A percentile compares a stretch with the other conserved stretches of the same genome.
phyloP scores from a whole-genome alignment of 768 basidiomycete species.

The Pleurotus giganteus region DNA sequence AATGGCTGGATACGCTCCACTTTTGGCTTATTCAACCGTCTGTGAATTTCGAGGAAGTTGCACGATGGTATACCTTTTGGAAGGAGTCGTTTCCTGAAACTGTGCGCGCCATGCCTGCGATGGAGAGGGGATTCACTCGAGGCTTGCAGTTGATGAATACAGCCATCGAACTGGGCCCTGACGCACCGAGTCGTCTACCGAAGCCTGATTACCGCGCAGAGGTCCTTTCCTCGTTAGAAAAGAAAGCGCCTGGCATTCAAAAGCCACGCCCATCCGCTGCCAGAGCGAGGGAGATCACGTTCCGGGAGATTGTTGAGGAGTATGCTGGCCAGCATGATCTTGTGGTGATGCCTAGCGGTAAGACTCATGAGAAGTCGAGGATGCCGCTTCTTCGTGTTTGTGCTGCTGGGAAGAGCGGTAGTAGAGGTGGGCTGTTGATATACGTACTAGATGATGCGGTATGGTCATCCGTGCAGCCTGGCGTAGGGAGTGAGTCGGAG shows the following conservation, averaged over 20 bases:
- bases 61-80: slow-evolving; percentile 93
- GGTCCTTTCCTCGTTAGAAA: slow-evolving; percentile 21
- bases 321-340: slow-evolving; percentile 82
- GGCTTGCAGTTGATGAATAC: slow-evolving; percentile 94
- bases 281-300: slow-evolving; percentile 81
- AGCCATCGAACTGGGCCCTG: slow-evolving; percentile 82
- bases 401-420: slow-evolving; percentile 52
- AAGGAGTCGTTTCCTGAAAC: slow-evolving; percentile 72
- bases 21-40: slow-evolving; percentile 90
- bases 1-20: slow-evolving; percentile 91
- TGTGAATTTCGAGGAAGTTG: slow-evolving; percentile 89
- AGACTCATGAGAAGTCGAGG: slow-evolving; percentile 78
- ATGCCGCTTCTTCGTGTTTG: slow-evolving; percentile 90
- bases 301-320: slow-evolving; percentile 92
- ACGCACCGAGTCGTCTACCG: slow-evolving; percentile 64
- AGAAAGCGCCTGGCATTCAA: slow-evolving; percentile 23
- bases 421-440: slow-evolving; percentile 78
- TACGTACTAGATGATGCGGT: slow-evolving; percentile 94
- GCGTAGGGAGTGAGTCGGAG: slow-evolving; percentile 48
- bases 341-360: slow-evolving; percentile 85
- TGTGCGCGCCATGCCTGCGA: slow-evolving; percentile 61
- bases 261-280: slow-evolving; percentile 40
- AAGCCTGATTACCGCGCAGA: slow-evolving; percentile 67
- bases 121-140: slow-evolving; percentile 79
- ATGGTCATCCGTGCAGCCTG: slow-evolving; percentile 63